A percentile compares a stretch with the other conserved stretches of the same genome.
These are phyloP conservation scores for Daldinia decipiens DNA, from an alignment of 495 filamentous ascomycete species.

Conservation along the genomic window DNA sequence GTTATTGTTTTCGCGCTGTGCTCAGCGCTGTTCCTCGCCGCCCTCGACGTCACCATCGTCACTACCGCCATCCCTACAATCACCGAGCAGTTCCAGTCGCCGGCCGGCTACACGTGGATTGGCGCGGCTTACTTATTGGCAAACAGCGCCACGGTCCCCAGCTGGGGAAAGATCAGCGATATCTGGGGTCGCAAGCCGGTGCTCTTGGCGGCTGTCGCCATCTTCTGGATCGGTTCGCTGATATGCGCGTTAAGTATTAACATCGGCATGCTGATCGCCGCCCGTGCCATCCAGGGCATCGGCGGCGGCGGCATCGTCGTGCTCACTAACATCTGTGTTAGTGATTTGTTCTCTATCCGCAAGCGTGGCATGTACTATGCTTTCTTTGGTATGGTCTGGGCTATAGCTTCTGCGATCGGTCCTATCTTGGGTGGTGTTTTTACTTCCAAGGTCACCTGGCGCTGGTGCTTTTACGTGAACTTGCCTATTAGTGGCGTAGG, in stretches of 20 bases:
- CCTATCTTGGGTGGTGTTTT: slow-evolving; percentile 82
- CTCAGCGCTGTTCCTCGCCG: slow-evolving; percentile 63
- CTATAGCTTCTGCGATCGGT: slow-evolving; percentile 73
- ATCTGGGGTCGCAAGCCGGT: slow-evolving; percentile 87
- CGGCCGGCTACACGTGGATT: slow-evolving; percentile 78
- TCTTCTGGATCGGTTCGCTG: slow-evolving; percentile 80
- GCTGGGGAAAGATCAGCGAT: slow-evolving; percentile 83
- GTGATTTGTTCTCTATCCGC: slow-evolving; percentile 76
- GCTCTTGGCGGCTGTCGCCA: slow-evolving; percentile 71
- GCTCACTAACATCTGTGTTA: slow-evolving; percentile 81
- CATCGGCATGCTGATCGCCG: slow-evolving; percentile 78
- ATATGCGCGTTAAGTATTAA: slow-evolving; percentile 73
- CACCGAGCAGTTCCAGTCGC: slow-evolving; percentile 68
- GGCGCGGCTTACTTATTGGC: slow-evolving; percentile 73
- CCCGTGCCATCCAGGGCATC: slow-evolving; percentile 78
- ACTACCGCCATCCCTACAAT: slow-evolving; percentile 66
- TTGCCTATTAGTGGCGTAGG: slow-evolving; percentile 75
- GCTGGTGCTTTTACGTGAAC: slow-evolving; percentile 51
- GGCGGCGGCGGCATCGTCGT: slow-evolving; percentile 83
- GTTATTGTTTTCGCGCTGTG: slow-evolving; percentile 58
- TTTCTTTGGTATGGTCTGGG: slow-evolving; percentile 74
- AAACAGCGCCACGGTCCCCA: slow-evolving; percentile 72
- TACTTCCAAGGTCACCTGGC: slow-evolving; percentile 58
- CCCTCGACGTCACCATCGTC: slow-evolving; percentile 62
- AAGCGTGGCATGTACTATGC: slow-evolving; percentile 69